phyloP scores from a whole-genome alignment of 441 rosid species.

The Euphorbia schlechtendalii region DNA sequence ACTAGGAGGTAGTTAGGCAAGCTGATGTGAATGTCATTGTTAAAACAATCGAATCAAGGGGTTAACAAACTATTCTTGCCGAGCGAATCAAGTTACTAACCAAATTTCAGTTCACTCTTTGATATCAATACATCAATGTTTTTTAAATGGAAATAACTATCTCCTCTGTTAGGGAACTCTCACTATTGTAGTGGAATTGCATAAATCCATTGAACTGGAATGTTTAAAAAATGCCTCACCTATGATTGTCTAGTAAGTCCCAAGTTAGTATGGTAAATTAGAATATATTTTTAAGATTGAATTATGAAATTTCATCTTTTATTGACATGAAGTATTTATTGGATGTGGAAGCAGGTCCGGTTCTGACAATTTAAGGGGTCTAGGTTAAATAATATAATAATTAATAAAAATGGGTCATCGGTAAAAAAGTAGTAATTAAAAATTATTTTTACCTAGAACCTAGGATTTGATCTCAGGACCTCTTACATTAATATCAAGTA shows the following conservation, averaged over 20 bases:
- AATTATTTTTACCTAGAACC: no score
- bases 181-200: slow-evolving; percentile 25
- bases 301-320: background rate
- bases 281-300: background rate
- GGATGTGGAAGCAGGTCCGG: no score
- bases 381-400: no score
- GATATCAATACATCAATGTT: background rate
- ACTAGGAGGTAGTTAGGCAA: slow-evolving; percentile 50
- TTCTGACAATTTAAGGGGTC: no score
- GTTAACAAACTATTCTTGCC: slow-evolving; percentile 45
- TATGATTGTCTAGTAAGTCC: slow-evolving; percentile 46
- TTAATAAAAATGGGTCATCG: no score
- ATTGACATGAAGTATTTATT: slow-evolving; percentile 44
- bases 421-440: no score
- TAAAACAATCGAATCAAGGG: slow-evolving; percentile 34
- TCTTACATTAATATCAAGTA: no score
- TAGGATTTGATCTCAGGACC: no score
- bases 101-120: no score
- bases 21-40: slow-evolving; percentile 30
- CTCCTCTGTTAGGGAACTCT: slow-evolving; percentile 40
- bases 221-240: slow-evolving; percentile 60
- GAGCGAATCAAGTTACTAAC: slow-evolving; percentile 43
- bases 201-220: slow-evolving; percentile 53
- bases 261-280: background rate
- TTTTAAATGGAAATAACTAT: background rate